Percentiles rank a stretch among this genome's conserved stretches.
Evolutionary conservation across 805 yeast genomes (phyloP).

Genomic region (Diddensiella transvaalensis): DNA sequence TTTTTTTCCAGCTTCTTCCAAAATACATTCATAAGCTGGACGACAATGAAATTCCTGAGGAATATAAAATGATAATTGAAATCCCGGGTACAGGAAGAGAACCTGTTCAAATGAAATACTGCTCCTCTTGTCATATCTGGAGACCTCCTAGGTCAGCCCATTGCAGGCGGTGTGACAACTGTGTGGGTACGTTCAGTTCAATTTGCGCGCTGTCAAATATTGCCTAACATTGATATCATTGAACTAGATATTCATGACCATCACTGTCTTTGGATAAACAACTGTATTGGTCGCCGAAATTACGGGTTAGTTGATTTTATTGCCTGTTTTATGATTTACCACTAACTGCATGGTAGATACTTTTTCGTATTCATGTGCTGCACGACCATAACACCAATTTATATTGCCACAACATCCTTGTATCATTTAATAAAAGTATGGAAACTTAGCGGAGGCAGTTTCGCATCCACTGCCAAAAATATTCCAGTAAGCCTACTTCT

Average conservation of each 20-base stretch:
- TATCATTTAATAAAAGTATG: conserved; percentile 31
- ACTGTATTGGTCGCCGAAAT: conserved; percentile 73
- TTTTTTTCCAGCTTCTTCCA: conserved; percentile 42
- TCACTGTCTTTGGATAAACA: conserved; percentile 68
- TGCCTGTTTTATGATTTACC: neutral
- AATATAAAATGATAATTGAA: conserved; percentile 48
- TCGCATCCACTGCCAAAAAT: conserved; percentile 26
- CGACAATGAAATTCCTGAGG: conserved; percentile 48
- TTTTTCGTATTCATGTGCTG: conserved; percentile 42
- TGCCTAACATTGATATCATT: neutral
- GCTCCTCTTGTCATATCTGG: conserved; percentile 67
- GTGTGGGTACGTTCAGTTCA: conserved; percentile 37
- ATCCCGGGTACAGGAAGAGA: conserved; percentile 41
- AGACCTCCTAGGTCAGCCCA: conserved; percentile 74
- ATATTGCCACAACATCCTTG: conserved; percentile 33
- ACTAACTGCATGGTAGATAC: conserved; percentile 13
- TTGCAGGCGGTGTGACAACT: conserved; percentile 64
- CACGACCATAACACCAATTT: conserved; percentile 32
- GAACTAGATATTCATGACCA: conserved; percentile 56
- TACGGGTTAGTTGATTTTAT: conserved; percentile 49
- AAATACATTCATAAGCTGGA: conserved; percentile 58
- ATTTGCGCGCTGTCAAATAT: neutral
- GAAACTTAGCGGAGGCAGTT: conserved; percentile 21
- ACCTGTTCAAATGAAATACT: conserved; percentile 51
- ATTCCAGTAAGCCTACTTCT: conserved; percentile 48